These are phyloP conservation scores for Bromus sterilis DNA, from an alignment of 176 grass and related monocot genomes.

Conservation along the genomic window DNA sequence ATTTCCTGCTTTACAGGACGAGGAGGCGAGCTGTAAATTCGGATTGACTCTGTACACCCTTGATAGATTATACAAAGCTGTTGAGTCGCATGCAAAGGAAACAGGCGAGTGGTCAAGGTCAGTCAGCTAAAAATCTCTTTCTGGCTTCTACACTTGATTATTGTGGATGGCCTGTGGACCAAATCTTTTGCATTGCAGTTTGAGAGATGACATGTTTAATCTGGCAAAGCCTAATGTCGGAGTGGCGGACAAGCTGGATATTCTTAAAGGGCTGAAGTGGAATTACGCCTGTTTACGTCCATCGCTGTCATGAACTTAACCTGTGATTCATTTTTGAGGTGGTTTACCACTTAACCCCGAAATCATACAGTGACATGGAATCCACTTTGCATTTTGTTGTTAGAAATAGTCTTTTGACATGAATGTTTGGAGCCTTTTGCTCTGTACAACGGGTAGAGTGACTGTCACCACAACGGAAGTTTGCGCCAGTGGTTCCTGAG, in stretches of 20 bases:
- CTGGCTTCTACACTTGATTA: background rate
- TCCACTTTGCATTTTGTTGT: too few species aligned
- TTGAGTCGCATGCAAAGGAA: slow-evolving; percentile 65
- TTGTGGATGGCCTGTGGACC: background rate
- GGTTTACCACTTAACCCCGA: too few species aligned
- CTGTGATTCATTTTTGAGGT: background rate
- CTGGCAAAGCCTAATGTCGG: slow-evolving; percentile 50
- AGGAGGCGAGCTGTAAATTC: slow-evolving; percentile 53
- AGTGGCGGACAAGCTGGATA: slow-evolving; percentile 38
- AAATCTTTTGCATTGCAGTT: slow-evolving; percentile 32
- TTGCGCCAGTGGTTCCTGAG: background rate
- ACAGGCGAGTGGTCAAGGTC: slow-evolving; percentile 78
- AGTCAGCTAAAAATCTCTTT: background rate
- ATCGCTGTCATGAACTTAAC: slow-evolving; percentile 13
- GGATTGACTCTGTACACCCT: slow-evolving; percentile 72
- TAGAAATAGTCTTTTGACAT: too few species aligned
- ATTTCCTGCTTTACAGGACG: slow-evolving; percentile 37
- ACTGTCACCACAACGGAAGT: background rate
- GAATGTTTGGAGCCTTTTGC: too few species aligned
- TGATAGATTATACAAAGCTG: slow-evolving; percentile 69
- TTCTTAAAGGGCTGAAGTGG: slow-evolving; percentile 15
- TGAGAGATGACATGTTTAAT: slow-evolving; percentile 68
- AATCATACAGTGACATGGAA: background rate
- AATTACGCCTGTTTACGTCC: slow-evolving; percentile 83
- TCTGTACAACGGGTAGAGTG: too few species aligned